Evolutionary conservation across 768 basidiomycete genomes (phyloP).

Genomic region (Collybia sp.): DNA sequence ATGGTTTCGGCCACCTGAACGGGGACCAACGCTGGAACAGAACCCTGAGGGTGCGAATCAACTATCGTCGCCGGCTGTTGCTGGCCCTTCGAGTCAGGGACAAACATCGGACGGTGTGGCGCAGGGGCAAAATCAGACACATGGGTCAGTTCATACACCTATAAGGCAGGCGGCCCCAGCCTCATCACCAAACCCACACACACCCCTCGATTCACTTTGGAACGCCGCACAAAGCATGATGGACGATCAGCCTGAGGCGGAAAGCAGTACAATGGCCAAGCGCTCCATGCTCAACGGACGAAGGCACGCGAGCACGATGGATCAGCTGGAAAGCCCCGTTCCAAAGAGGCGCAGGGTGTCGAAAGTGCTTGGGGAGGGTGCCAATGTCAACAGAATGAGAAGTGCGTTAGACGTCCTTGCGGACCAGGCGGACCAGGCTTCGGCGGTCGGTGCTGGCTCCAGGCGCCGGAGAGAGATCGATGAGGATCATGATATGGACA

Average conservation of each 20-base stretch:
- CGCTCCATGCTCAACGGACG: constrained; percentile 9
- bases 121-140: neutral
- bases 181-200: constrained; percentile 24
- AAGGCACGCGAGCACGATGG: constrained; percentile 14
- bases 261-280: constrained; percentile 7
- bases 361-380: constrained; percentile 6
- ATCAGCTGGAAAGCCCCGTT: constrained; percentile 28
- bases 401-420: constrained; percentile 71
- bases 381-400: constrained; percentile 23
- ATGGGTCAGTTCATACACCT: no score
- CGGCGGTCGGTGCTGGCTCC: constrained; percentile 15
- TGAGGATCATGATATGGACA: constrained; percentile 6
- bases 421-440: constrained; percentile 59
- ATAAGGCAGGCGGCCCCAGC: constrained; percentile 9
- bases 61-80: neutral
- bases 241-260: constrained; percentile 14
- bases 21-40: constrained; percentile 11
- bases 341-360: constrained; percentile 27
- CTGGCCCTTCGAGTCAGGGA: neutral
- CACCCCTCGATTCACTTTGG: constrained; percentile 52
- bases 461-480: constrained; percentile 8
- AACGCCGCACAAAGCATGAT: constrained; percentile 54
- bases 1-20: constrained; percentile 10
- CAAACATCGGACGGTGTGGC: neutral
- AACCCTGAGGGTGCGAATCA: neutral